phyloP scores from a whole-genome alignment of 2,329 filamentous ascomycete genomes.

The Colletotrichum truncatum region DNA sequence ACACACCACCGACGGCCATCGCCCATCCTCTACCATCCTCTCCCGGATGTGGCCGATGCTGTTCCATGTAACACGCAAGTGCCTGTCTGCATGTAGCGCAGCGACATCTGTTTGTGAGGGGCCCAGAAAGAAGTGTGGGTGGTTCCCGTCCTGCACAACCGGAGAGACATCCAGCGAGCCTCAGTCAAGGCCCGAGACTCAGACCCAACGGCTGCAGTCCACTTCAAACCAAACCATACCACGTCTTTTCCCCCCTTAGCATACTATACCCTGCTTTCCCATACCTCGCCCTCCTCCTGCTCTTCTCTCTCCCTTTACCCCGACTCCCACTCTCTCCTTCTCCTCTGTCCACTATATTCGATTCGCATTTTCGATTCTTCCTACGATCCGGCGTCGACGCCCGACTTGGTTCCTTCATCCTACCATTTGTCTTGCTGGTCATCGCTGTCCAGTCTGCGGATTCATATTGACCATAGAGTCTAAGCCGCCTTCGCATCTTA shows the following conservation, averaged over 20 bases:
- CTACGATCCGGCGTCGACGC: background rate
- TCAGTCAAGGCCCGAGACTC: slow-evolving; percentile 20
- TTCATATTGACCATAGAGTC: background rate
- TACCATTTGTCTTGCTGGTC: background rate
- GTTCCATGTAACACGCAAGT: slow-evolving; percentile 25
- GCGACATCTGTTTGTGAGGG: slow-evolving; percentile 15
- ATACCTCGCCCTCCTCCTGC: slow-evolving; percentile 17
- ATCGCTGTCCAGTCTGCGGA: background rate
- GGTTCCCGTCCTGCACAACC: slow-evolving; percentile 22
- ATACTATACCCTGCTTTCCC: slow-evolving; percentile 2
- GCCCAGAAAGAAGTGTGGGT: slow-evolving; percentile 13
- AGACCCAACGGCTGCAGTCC: slow-evolving; percentile 12
- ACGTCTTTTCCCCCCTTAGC: background rate
- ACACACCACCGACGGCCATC: background rate
- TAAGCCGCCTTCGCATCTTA: background rate
- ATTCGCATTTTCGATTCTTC: background rate
- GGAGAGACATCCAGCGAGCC: slow-evolving; percentile 27
- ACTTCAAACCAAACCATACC: slow-evolving; percentile 13
- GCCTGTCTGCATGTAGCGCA: slow-evolving; percentile 25
- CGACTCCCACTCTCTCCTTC: background rate
- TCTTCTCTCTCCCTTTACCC: slow-evolving; percentile 10
- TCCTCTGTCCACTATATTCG: slow-evolving; percentile 1
- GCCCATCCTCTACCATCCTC: background rate
- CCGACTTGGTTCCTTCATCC: background rate
- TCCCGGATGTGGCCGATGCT: slow-evolving; percentile 16